Base-by-base conservation (phyloP, 2,329 filamentous ascomycete genomes). In the Albifimbria verrucaria region DNA sequence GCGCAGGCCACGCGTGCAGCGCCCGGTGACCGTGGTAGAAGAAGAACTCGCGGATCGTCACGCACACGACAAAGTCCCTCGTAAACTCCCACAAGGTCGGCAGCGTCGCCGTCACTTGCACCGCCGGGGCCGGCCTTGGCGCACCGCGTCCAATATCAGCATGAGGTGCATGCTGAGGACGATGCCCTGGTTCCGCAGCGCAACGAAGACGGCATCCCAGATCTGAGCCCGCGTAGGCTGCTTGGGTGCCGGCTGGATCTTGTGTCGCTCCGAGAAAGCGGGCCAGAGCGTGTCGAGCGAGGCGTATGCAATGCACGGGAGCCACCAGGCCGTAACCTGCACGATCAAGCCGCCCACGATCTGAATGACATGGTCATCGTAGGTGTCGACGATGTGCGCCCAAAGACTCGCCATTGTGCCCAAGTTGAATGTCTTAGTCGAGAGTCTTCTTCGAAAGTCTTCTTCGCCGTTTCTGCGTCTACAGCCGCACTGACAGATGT, bases 11-110 rank as follows among this genome's bases (percentile, higher is more conserved):
- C 6, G 69, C 61, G 64, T 84, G 81, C 4, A 85, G 68, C 3
- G 79, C 59, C 7, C 81, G 77, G 62, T 85, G 81, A 22, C 70
- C 62, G 58, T 81, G 81, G 68, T 84, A 84, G 65, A 84, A 84
- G 18, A 80, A 57, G 2, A 72, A 55, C 59, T 85, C 81, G 47
- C 80, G 76, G 7, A 73, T 56, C 7, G 75, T 56, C 3, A 73
- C 57, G 50, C 71, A 73, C 56, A 77, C 44, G 9, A 67, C 5
- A 21, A 82, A 54, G 58, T 83, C 74, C 7, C 63, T 59, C 2
- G 63, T 32, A 41, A 81, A 56, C 45, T 75, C 71, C 11, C 25
- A 21, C 0, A 63, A 15, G 0, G 69, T 50, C 2, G 78, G 78
- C 0, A 78, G 57, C 0, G 63, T 56, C 1, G 66, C 20, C 0